phyloP scores from a whole-genome alignment of 2,329 filamentous ascomycete species.

The Aureobasidium namibiae region DNA sequence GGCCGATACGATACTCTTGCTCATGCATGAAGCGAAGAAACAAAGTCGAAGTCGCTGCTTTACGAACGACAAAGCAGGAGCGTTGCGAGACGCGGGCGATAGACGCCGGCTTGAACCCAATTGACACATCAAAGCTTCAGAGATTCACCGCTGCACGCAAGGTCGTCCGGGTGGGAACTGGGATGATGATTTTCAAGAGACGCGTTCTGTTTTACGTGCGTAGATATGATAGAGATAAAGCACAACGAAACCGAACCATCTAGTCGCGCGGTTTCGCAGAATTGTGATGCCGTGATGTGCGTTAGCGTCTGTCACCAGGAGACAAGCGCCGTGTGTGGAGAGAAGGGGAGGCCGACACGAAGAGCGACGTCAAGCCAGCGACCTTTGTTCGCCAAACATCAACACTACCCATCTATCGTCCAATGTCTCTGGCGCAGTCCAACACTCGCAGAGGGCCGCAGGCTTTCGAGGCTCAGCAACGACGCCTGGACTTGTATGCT shows the following conservation, averaged over 20 bases:
- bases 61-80: background rate
- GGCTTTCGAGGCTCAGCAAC: slow-evolving; percentile 13
- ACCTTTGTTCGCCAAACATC: background rate
- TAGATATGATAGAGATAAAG: background rate
- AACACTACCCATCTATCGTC: background rate
- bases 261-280: background rate
- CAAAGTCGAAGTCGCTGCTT: background rate
- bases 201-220: background rate
- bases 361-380: background rate
- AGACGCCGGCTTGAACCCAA: slow-evolving; percentile 10
- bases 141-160: background rate
- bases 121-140: slow-evolving; percentile 9
- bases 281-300: background rate
- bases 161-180: background rate
- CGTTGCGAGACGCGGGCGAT: slow-evolving; percentile 8
- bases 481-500: slow-evolving; percentile 15
- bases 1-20: background rate
- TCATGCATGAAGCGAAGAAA: slow-evolving; percentile 1
- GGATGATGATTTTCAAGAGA: background rate
- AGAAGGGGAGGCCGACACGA: background rate
- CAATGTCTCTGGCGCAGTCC: slow-evolving; percentile 6
- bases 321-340: background rate
- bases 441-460: slow-evolving; percentile 3
- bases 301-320: background rate
- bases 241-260: background rate